Conservation (phyloP, 768 basidiomycete genomes). For the Leccinum arenicola region DNA sequence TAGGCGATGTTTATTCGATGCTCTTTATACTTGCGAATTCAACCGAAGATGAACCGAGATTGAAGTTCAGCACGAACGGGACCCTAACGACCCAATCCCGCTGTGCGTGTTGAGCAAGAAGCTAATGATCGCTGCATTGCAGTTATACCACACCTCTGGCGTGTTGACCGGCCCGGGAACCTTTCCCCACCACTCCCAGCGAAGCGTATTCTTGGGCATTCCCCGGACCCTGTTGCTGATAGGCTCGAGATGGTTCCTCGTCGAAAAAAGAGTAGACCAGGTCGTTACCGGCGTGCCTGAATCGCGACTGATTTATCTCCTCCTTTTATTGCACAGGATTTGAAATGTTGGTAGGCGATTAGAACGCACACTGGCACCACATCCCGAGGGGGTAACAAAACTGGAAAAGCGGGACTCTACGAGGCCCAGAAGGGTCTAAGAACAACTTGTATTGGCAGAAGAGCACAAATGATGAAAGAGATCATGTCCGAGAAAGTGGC, state of each 20-base stretch:
- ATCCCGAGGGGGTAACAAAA: no score
- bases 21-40: not conserved
- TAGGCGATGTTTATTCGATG: not conserved
- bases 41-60: not conserved
- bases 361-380: no score
- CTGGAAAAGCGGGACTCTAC: no score
- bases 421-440: constrained; percentile 43
- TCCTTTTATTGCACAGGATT: constrained; percentile 12
- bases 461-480: constrained; percentile 45
- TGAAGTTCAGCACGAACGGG: not conserved
- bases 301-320: not conserved
- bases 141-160: constrained; percentile 78
- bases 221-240: constrained; percentile 67
- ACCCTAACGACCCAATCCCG: constrained; percentile 37
- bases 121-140: constrained; percentile 77
- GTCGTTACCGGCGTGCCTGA: not conserved
- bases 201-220: constrained; percentile 91
- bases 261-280: no score
- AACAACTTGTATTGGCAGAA: constrained; percentile 49
- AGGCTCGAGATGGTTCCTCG: constrained; percentile 72
- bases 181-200: constrained; percentile 90
- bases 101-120: constrained; percentile 73
- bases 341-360: no score
- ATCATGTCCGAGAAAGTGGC: constrained; percentile 51
- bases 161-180: constrained; percentile 86